Evolutionary conservation across 164 flowering plant genomes (phyloP).

Genomic region (Brasenia schreberi): DNA sequence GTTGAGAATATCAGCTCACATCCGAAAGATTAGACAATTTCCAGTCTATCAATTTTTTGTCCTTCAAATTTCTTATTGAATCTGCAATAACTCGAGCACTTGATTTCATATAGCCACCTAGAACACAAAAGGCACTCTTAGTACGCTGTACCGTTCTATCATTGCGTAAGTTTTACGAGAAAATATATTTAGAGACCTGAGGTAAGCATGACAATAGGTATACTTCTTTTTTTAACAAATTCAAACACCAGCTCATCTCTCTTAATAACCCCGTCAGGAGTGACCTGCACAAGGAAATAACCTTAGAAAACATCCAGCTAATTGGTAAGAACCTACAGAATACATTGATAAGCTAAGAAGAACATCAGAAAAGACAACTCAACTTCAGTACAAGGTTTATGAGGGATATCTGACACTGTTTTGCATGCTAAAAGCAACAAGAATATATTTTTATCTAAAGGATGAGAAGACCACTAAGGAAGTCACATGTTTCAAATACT

Average conservation of each 20-base stretch:
- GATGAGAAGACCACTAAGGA: neutral
- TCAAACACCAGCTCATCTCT: constrained; percentile 88
- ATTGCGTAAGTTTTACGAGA: neutral
- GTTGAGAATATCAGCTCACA: too few relatives aligned
- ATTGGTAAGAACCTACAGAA: neutral
- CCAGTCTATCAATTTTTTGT: constrained; percentile 44
- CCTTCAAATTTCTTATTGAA: constrained; percentile 60
- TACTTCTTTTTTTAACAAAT: constrained; percentile 58
- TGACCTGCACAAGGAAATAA: constrained; percentile 37
- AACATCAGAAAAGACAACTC: neutral
- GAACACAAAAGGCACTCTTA: constrained; percentile 7
- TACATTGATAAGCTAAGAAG: neutral
- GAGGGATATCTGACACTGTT: neutral
- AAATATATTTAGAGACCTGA: constrained; percentile 38
- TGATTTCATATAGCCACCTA: constrained; percentile 96
- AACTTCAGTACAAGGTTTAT: neutral
- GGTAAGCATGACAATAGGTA: constrained; percentile 84
- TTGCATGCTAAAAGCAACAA: neutral
- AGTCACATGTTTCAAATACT: neutral
- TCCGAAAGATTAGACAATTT: neutral
- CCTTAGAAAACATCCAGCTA: neutral
- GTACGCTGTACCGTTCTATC: neutral
- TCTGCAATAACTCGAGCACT: constrained; percentile 86
- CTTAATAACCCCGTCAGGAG: constrained; percentile 49
- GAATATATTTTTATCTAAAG: neutral